Conservation (phyloP, 2,329 filamentous ascomycete genomes). For the Lachnellula cervina region DNA sequence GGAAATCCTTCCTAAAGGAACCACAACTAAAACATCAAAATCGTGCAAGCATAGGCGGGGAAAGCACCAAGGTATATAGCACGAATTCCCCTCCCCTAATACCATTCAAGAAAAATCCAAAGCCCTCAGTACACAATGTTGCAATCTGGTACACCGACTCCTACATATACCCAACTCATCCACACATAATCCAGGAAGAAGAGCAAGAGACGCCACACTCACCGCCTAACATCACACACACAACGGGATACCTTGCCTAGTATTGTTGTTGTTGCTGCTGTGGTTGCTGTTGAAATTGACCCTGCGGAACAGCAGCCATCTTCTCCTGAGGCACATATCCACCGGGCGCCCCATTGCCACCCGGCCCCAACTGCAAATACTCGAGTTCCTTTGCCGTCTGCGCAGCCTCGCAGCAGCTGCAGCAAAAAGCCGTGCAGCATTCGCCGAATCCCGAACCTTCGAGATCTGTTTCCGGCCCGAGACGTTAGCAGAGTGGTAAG, state of each 20-base stretch:
- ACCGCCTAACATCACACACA: no score
- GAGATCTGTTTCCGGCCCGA: slow-evolving; percentile 2
- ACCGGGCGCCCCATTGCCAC: not conserved
- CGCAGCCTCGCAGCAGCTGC: slow-evolving; percentile 4
- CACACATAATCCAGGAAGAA: not conserved
- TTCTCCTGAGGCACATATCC: slow-evolving; percentile 2
- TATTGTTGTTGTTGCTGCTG: not conserved
- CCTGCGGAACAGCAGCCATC: slow-evolving; percentile 5
- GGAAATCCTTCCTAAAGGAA: no score
- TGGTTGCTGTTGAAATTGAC: not conserved
- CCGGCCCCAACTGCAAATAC: not conserved
- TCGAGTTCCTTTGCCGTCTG: slow-evolving; percentile 8
- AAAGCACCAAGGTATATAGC: no score
- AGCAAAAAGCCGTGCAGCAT: slow-evolving; percentile 5
- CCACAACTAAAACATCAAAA: no score
- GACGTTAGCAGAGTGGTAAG: no score
- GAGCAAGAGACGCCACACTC: not conserved
- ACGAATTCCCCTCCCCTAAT: no score
- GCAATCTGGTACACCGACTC: not conserved
- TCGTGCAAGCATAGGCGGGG: no score
- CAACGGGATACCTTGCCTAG: no score
- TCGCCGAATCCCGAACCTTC: slow-evolving; percentile 2
- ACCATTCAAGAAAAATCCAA: not conserved
- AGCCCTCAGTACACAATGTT: not conserved
- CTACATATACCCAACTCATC: not conserved